A percentile compares a stretch with the other conserved stretches of the same genome.
Evolutionary conservation across 129 eudicot species (phyloP).

Genomic region (Saposhnikovia divaricata): DNA sequence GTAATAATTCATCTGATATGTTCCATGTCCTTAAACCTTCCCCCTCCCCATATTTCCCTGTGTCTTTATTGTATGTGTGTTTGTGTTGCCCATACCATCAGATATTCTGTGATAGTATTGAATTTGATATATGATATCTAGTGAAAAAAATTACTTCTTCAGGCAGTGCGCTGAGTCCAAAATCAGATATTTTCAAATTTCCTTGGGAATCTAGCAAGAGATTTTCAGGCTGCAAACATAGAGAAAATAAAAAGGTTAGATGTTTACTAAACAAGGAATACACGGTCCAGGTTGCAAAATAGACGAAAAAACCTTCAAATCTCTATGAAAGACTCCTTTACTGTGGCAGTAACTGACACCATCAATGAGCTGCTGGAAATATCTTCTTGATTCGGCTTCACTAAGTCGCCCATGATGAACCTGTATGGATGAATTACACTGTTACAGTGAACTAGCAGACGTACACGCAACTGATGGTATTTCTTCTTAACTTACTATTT

Average conservation of each 20-base stretch:
- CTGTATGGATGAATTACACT: slow-evolving; percentile 24
- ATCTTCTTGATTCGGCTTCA: slow-evolving; percentile 85
- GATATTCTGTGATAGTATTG: slow-evolving; percentile 2
- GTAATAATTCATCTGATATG: background rate
- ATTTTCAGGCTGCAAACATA: slow-evolving; percentile 81
- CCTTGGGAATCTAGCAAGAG: slow-evolving; percentile 92
- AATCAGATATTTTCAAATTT: slow-evolving; percentile 88
- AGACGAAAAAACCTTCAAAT: slow-evolving; percentile 58
- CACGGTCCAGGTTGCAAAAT: slow-evolving; percentile 2
- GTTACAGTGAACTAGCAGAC: slow-evolving; percentile 2
- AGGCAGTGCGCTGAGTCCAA: slow-evolving; percentile 94
- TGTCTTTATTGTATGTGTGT: background rate
- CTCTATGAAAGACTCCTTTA: slow-evolving; percentile 97
- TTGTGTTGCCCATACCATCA: background rate
- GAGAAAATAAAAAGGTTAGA: slow-evolving; percentile 17
- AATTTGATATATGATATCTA: background rate
- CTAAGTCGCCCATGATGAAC: slow-evolving; percentile 85
- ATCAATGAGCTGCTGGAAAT: slow-evolving; percentile 94
- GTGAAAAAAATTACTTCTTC: slow-evolving; percentile 52
- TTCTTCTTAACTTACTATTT: slow-evolving; percentile 59
- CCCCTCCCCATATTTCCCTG: background rate
- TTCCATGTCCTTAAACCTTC: background rate
- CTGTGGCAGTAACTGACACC: slow-evolving; percentile 93
- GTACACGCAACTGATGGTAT: slow-evolving; percentile 3
- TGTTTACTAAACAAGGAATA: slow-evolving; percentile 4